Evolutionary conservation across 257 asterid species (phyloP).

Genomic region (Fraxinus quadrangulata): DNA sequence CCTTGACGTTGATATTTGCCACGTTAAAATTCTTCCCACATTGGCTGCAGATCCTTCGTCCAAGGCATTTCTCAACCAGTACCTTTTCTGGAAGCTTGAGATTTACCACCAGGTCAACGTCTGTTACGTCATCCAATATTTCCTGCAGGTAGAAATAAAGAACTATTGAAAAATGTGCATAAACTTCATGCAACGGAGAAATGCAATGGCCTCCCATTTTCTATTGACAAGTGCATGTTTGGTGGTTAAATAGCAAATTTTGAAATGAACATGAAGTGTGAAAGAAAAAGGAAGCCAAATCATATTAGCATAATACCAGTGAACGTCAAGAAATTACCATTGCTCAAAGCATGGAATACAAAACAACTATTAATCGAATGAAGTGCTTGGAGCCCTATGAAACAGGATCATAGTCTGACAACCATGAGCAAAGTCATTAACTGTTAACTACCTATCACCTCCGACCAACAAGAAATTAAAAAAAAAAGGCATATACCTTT

Average conservation of each 20-base stretch:
- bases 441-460: neutral
- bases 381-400: neutral
- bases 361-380: neutral
- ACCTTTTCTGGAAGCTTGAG: constrained; percentile 94
- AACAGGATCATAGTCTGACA: neutral
- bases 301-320: neutral
- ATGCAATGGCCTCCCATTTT: constrained; percentile 3
- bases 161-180: constrained; percentile 14
- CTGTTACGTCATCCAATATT: constrained; percentile 83
- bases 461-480: neutral
- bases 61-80: constrained; percentile 89
- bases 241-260: neutral
- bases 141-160: constrained; percentile 48
- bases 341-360: neutral
- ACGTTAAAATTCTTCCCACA: constrained; percentile 95
- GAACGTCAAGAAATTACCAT: neutral
- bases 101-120: constrained; percentile 92
- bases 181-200: constrained; percentile 5
- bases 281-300: neutral
- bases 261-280: neutral
- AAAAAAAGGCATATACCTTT: neutral
- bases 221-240: neutral
- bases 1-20: constrained; percentile 73
- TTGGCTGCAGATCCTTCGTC: constrained; percentile 83
- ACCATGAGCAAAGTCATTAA: neutral